A percentile compares a stretch with the other conserved stretches of the same genome.
Conservation (phyloP, 1,139 yeast species). For the Wickerhamiella pararugosa region DNA sequence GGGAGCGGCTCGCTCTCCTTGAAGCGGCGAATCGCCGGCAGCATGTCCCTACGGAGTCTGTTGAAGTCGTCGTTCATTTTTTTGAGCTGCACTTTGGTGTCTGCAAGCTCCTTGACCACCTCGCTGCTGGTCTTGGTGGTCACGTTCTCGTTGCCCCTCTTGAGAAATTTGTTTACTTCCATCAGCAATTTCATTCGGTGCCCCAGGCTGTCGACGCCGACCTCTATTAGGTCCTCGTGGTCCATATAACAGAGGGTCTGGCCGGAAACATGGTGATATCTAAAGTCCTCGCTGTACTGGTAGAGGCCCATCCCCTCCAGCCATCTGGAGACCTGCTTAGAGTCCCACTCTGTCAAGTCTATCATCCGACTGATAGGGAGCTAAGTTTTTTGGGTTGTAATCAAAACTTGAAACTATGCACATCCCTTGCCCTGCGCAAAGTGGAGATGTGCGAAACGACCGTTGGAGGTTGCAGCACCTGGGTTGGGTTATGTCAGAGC, state of each 20-base stretch:
- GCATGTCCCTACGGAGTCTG: constrained; percentile 27
- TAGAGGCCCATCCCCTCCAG: constrained; percentile 19
- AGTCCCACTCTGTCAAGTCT: constrained; percentile 18
- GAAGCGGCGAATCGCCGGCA: constrained; percentile 27
- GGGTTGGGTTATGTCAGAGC: too few relatives aligned
- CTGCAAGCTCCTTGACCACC: constrained; percentile 23
- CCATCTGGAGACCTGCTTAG: constrained; percentile 20
- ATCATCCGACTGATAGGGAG: neutral
- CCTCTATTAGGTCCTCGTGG: constrained; percentile 27
- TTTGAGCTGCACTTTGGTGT: constrained; percentile 25
- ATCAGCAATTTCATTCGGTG: constrained; percentile 28
- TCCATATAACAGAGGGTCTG: constrained; percentile 28
- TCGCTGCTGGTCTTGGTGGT: constrained; percentile 16
- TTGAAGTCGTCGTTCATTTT: constrained; percentile 22
- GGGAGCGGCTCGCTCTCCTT: constrained; percentile 32
- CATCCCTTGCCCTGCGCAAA: too few relatives aligned
- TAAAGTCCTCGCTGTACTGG: constrained; percentile 18
- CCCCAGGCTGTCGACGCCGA: constrained; percentile 29
- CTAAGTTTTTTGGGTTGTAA: too few relatives aligned
- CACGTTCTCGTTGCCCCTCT: neutral
- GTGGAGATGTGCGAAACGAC: too few relatives aligned
- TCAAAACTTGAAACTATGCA: too few relatives aligned
- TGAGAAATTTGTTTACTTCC: constrained; percentile 23
- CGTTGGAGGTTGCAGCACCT: too few relatives aligned
- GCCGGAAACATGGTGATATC: constrained; percentile 27